A percentile compares a stretch with the other conserved stretches of the same genome.
Evolutionary conservation across 768 basidiomycete species (phyloP).

Genomic region (Hydnomerulius pinastri): DNA sequence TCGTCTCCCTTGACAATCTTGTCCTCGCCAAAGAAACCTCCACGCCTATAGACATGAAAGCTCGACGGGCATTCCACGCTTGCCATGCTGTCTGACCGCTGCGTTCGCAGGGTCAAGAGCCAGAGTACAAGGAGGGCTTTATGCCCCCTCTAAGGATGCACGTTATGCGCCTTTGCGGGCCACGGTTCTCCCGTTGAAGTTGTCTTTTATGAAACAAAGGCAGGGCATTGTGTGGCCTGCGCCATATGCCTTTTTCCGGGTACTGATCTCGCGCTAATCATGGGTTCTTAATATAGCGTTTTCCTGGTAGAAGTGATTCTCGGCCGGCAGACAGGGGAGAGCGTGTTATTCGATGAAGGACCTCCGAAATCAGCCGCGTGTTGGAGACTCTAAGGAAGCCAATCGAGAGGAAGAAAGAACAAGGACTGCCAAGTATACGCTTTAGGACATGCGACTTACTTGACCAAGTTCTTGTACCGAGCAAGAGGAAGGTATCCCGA

Average conservation of each 20-base stretch:
- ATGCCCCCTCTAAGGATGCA: not conserved
- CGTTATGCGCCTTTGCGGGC: not conserved
- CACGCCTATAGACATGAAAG: slow-evolving; percentile 31
- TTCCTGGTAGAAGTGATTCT: not conserved
- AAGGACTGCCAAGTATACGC: no score
- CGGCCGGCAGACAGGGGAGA: not conserved
- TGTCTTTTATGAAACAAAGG: not conserved
- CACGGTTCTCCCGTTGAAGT: not conserved
- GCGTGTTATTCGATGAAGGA: not conserved
- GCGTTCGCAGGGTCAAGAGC: slow-evolving; percentile 5
- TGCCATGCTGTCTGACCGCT: slow-evolving; percentile 1
- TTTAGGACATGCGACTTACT: no score
- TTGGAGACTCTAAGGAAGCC: not conserved
- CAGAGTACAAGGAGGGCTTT: no score
- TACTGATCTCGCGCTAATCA: not conserved
- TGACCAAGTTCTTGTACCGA: no score
- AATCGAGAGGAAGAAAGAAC: not conserved
- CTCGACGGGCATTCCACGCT: slow-evolving; percentile 10
- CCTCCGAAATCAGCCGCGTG: not conserved
- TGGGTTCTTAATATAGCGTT: not conserved
- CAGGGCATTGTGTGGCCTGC: not conserved
- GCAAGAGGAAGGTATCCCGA: no score
- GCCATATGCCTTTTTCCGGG: not conserved
- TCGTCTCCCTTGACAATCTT: slow-evolving; percentile 31
- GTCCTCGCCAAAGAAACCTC: slow-evolving; percentile 30